Evolutionary conservation across 306 rosid genomes (phyloP), one percentile per base, ranked within the genome.

Genomic region (Delonix regia): DNA sequence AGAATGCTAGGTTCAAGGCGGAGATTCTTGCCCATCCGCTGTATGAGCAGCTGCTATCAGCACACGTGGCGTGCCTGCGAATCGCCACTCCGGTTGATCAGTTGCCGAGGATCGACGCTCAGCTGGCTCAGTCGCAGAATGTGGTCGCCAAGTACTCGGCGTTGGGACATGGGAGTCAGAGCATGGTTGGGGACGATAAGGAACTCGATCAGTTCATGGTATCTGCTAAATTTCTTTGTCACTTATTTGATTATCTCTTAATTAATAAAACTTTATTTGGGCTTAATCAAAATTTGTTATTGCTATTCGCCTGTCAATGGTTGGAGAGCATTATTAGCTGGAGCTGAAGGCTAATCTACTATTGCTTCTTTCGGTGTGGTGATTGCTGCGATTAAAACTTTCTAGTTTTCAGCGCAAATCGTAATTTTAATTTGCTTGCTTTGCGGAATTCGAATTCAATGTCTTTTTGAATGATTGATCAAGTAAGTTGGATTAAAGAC

Each of bases 81-180:
- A 95, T 95, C 84, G 98, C 99, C 34, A 95, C 99, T 22, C 99
- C 98, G 52, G 99, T 95, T 12, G 98, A 95, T 81, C 99, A 95
- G 90, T 73, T 95, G 78, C 97, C 99, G 1, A 93, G 97, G 83
- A 95, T 95, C 76, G 98, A 95, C 52, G 98, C 97, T 22, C 97
- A 95, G 92, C 87, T 95, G 42, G 91, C 93, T 2, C 92, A 91
- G 90, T 93, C 99, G 1, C 93, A 95, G 92, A 95, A 90, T 91
- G 97, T 95, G 69, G 90, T 95, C 65, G 90, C 94, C 27, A 95
- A 95, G 80, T 95, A 93, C 89, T 95, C 98, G 11, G 86, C 94
- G 39, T 84, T 88, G 55, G 83, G 83, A n/a, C 96, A 91, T 15
- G 86, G 81, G 10, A 47, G 76, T 34, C 84, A 69, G 70, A 41